Percentiles rank a stretch among this genome's conserved stretches.
Evolutionary conservation across 2,329 filamentous ascomycete genomes (phyloP).

Genomic region (Botrytis hyacinthi): DNA sequence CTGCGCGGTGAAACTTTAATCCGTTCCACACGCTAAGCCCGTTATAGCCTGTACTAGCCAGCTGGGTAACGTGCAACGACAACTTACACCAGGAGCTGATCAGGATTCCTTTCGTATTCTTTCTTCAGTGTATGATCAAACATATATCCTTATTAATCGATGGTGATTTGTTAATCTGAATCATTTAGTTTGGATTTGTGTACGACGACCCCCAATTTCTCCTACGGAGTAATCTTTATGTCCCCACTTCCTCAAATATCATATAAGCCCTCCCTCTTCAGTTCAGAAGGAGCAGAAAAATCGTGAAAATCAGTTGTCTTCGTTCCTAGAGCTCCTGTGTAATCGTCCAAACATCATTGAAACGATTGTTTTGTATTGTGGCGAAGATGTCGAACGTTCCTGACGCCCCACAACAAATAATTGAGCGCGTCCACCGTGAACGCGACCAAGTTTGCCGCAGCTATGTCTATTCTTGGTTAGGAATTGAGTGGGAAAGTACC

Average conservation of each 20-base stretch:
- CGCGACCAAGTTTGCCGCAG: background rate
- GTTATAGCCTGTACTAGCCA: too few relatives aligned
- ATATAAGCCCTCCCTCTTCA: background rate
- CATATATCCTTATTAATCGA: too few relatives aligned
- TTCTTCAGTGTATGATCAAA: background rate
- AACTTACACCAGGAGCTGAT: background rate
- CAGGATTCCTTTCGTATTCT: background rate
- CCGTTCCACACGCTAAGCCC: background rate
- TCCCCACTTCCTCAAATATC: background rate
- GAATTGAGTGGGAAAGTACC: too few relatives aligned
- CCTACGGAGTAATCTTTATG: background rate
- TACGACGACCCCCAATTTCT: background rate
- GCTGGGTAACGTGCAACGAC: background rate
- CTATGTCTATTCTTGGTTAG: background rate
- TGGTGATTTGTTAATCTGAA: background rate
- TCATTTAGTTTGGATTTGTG: background rate
- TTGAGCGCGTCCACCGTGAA: background rate
- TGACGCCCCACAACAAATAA: background rate
- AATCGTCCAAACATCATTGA: background rate
- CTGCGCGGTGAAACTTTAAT: background rate
- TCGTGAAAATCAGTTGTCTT: background rate
- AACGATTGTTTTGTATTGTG: background rate
- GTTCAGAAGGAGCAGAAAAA: background rate
- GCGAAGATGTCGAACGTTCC: background rate
- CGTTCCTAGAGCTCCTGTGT: fast-evolving